Evolutionary conservation across 768 basidiomycete species (phyloP).

Genomic region (Naganishia friedmannii): DNA sequence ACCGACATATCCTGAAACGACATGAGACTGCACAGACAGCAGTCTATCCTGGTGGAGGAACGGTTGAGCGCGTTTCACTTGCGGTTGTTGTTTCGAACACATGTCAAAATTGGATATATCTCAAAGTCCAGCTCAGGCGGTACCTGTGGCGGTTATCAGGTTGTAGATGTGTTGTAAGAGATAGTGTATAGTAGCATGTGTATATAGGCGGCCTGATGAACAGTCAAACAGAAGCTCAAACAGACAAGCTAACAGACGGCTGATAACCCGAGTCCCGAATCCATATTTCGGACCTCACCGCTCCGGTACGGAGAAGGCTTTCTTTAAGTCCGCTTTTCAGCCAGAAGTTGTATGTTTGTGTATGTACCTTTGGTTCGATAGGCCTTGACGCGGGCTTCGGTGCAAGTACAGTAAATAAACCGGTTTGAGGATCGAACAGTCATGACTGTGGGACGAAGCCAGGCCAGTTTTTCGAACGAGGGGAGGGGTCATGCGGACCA

Average conservation of each 20-base stretch:
- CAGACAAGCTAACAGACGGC: neutral
- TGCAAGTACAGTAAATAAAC: neutral
- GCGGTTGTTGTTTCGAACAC: neutral
- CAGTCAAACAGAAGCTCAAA: no score
- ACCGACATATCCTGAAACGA: constrained; percentile 89
- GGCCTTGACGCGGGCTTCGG: neutral
- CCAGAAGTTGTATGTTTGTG: no score
- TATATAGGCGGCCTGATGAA: no score
- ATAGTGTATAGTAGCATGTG: no score
- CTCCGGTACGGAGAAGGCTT: no score
- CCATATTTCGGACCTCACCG: neutral
- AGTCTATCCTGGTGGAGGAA: constrained; percentile 57
- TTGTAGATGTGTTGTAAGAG: no score
- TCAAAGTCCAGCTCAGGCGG: no score
- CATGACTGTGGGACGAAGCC: constrained; percentile 8
- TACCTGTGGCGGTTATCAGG: no score
- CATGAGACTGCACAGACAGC: constrained; percentile 88
- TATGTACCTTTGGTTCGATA: neutral
- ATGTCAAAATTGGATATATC: neutral
- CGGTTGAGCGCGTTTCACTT: neutral
- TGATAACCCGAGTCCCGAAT: neutral
- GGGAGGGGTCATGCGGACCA: no score
- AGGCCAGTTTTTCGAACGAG: neutral
- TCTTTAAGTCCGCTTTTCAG: no score
- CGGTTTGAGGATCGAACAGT: constrained; percentile 10